phyloP scores from a whole-genome alignment of 495 filamentous ascomycete genomes.

The Tuber magnatum region DNA sequence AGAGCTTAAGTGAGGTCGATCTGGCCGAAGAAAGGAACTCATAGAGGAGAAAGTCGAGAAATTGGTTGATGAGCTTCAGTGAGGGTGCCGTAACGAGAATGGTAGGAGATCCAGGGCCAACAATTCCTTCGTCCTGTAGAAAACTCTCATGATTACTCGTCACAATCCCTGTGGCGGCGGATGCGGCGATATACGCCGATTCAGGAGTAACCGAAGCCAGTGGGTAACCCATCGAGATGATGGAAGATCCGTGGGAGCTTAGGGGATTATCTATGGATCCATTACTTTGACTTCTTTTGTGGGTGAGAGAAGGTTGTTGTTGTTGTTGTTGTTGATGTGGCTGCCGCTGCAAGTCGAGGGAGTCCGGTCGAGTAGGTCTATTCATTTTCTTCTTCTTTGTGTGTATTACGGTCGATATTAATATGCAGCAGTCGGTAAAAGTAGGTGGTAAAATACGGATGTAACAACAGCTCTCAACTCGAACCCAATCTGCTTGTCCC shows the following conservation, averaged over 20 bases:
- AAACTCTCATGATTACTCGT: slow-evolving; percentile 76
- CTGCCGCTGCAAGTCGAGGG: slow-evolving; percentile 28
- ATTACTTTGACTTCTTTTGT: slow-evolving; percentile 33
- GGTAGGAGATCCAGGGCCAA: slow-evolving; percentile 56
- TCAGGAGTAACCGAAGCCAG: slow-evolving; percentile 60
- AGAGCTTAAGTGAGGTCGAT: slow-evolving; percentile 67
- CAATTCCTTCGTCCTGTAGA: slow-evolving; percentile 56
- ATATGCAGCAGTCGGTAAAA: not conserved
- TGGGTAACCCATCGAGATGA: slow-evolving; percentile 22
- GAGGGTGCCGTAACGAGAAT: slow-evolving; percentile 71
- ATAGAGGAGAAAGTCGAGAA: slow-evolving; percentile 88
- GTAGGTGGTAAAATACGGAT: not conserved
- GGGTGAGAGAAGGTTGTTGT: slow-evolving; percentile 21
- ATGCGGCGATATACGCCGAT: slow-evolving; percentile 80
- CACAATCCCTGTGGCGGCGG: slow-evolving; percentile 85
- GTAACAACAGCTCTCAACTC: slow-evolving; percentile 1
- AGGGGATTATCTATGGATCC: slow-evolving; percentile 36
- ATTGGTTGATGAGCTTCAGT: slow-evolving; percentile 75
- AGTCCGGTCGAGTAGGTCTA: slow-evolving; percentile 36
- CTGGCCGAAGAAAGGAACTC: slow-evolving; percentile 73
- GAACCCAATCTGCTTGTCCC: not conserved
- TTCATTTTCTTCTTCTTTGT: slow-evolving; percentile 29
- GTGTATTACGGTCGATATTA: slow-evolving; percentile 3
- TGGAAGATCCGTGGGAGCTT: slow-evolving; percentile 33
- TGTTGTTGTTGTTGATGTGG: slow-evolving; percentile 7